Percentiles rank a stretch among this genome's conserved stretches.
Evolutionary conservation across 2,329 filamentous ascomycete species (phyloP).

Genomic region (Fusarium chaquense): DNA sequence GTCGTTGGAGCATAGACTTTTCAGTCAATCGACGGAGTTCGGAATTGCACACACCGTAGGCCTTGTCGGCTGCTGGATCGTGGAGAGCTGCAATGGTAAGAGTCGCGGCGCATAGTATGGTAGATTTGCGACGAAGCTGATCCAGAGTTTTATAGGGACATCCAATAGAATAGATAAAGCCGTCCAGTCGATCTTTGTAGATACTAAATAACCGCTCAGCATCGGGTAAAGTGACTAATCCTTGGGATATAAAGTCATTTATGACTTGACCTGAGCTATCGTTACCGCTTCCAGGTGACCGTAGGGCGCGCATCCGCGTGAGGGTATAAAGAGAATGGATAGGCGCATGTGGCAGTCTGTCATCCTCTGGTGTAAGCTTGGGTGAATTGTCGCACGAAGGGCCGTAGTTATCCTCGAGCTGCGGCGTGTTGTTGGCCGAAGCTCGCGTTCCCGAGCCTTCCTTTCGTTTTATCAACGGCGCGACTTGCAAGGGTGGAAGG

Average conservation of each 20-base stretch:
- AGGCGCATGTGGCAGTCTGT: constrained; percentile 53
- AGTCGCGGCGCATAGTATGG: constrained; percentile 66
- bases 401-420: constrained; percentile 34
- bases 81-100: constrained; percentile 70
- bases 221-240: constrained; percentile 58
- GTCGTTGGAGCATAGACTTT: constrained; percentile 54
- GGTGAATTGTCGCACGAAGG: constrained; percentile 48
- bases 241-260: constrained; percentile 54
- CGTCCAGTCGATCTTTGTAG: constrained; percentile 64
- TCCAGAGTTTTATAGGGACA: constrained; percentile 62
- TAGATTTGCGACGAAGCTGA: constrained; percentile 65
- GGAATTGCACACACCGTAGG: constrained; percentile 60
- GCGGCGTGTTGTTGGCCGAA: not conserved
- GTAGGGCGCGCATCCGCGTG: constrained; percentile 52
- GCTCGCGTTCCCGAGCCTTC: constrained; percentile 10
- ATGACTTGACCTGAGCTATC: constrained; percentile 36
- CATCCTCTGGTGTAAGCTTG: constrained; percentile 50
- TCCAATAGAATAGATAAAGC: constrained; percentile 65
- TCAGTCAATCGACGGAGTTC: constrained; percentile 68
- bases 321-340: constrained; percentile 56
- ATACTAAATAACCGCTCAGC: constrained; percentile 64
- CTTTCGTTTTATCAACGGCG: constrained; percentile 28
- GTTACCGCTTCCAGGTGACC: constrained; percentile 50
- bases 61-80: constrained; percentile 63
- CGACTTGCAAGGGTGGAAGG: constrained; percentile 37